Evolutionary conservation across 139 green algal species (phyloP), one percentile per base, ranked within the genome.

Genomic region (Asterochloris sp.): DNA sequence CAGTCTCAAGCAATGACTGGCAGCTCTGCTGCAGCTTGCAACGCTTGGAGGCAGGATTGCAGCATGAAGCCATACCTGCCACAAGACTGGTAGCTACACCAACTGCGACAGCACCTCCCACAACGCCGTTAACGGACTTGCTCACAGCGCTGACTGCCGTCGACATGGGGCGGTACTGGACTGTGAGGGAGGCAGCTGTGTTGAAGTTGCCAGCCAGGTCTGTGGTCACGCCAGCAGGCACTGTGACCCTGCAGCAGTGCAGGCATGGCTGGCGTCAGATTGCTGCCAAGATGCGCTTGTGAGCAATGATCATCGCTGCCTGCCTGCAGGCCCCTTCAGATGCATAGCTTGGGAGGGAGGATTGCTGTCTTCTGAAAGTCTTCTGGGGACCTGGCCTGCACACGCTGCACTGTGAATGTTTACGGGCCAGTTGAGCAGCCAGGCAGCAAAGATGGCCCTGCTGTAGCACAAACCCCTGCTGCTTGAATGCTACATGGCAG

Each of bases 151-250:
- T 66, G 27, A 82, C 63, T 14, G 64, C 73, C 0, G 12, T 15
- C 11, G 78, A 81, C 9, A 63, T 69, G 8, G 85, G 85, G 19
- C 64, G 16, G 76, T 87, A 89, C 75, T 85, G 78, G 69, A 83
- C 61, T 1, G 84, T 83, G 4, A 78, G 21, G 4, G 73, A 67
- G 13, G 74, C 68, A 24, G 71, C 78, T 27, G 19, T 76, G 83
- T 87, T 85, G 62, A 14, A 68, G 64, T 87, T 87, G 79, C 85
- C 85, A 24, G 83, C 79, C 63, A 89, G 27, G 47, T 87, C 83
- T 1, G 81, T 84, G 13, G 81, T 80, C 17, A 80, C 74, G 9
- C 81, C 81, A 80, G 73, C 81, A 73, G 64, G 62, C 17, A 84
- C 81, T 47, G 73, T 60, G 19, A 84, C 81, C 73, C 80, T 84